These are phyloP conservation scores for Entonaema liquescens DNA, from an alignment of 495 filamentous ascomycete species.

Conservation along the genomic window DNA sequence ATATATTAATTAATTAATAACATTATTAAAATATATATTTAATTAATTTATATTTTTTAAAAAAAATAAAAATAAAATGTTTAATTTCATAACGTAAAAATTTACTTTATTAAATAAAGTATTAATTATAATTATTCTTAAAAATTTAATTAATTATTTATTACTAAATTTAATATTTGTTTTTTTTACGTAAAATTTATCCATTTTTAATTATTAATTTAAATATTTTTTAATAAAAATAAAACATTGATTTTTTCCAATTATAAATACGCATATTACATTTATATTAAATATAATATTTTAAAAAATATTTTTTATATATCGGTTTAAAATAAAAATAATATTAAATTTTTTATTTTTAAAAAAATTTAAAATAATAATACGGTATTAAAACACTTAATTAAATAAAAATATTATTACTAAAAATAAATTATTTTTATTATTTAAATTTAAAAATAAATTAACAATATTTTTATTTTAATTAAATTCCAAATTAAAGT, in stretches of 20 bases:
- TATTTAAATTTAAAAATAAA: too few relatives aligned
- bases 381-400: too few relatives aligned
- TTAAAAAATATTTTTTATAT: constrained; percentile 1
- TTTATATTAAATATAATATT: not conserved
- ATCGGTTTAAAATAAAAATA: not conserved
- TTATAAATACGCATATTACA: not conserved
- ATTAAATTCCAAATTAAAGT: not conserved
- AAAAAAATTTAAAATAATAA: not conserved
- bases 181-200: too few relatives aligned
- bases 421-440: too few relatives aligned
- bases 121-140: too few relatives aligned
- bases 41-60: not conserved
- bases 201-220: too few relatives aligned
- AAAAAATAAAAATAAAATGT: too few relatives aligned
- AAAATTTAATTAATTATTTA: too few relatives aligned
- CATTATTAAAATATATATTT: not conserved
- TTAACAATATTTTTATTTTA: not conserved
- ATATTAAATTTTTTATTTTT: not conserved
- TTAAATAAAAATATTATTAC: not conserved
- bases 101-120: too few relatives aligned
- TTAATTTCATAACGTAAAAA: not conserved
- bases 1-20: not conserved
- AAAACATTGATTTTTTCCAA: not conserved
- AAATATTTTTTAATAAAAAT: too few relatives aligned
- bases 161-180: too few relatives aligned